These are phyloP conservation scores for Pontederia crassipes DNA, from an alignment of 176 grass and related monocot species.

Conservation along the genomic window DNA sequence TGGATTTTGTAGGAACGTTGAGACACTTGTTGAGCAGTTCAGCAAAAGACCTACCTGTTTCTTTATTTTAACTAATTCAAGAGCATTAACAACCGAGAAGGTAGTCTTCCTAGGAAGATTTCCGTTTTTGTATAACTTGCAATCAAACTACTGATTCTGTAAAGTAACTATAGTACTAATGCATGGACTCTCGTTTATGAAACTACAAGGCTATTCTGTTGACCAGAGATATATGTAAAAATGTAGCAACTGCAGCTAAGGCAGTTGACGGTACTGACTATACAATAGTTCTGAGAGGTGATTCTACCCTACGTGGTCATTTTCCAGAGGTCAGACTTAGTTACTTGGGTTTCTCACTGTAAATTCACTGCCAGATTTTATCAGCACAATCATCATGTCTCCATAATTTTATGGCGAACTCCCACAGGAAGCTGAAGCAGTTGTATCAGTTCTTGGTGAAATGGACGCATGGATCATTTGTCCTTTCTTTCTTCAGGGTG, in stretches of 20 bases:
- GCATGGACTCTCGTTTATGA: neutral
- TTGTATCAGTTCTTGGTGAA: conserved; percentile 85
- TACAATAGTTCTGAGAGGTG: conserved; percentile 86
- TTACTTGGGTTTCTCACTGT: neutral
- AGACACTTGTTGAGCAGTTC: conserved; percentile 73
- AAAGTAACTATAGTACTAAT: neutral
- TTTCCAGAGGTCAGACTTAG: conserved; percentile 64
- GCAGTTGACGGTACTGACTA: conserved; percentile 60
- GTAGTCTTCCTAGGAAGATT: conserved; percentile 24
- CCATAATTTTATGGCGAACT: conserved; percentile 5
- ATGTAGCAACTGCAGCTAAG: conserved; percentile 78
- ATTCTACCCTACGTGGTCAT: conserved; percentile 93
- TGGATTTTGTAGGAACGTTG: conserved; percentile 54
- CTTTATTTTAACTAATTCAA: conserved; percentile 96
- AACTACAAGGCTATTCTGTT: conserved; percentile 50
- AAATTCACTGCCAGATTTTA: too few relatives aligned
- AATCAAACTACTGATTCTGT: conserved; percentile 1
- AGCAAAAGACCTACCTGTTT: conserved; percentile 63
- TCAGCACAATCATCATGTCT: too few relatives aligned
- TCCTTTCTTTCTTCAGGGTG: conserved; percentile 97
- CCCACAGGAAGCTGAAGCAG: conserved; percentile 86
- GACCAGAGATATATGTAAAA: conserved; percentile 74
- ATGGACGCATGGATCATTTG: conserved; percentile 99
- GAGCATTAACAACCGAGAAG: conserved; percentile 82
- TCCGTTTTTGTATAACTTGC: conserved; percentile 6